Evolutionary conservation across 768 basidiomycete genomes (phyloP), one percentile per base, ranked within the genome.

Genomic region (Symmetrospora coprosmae): DNA sequence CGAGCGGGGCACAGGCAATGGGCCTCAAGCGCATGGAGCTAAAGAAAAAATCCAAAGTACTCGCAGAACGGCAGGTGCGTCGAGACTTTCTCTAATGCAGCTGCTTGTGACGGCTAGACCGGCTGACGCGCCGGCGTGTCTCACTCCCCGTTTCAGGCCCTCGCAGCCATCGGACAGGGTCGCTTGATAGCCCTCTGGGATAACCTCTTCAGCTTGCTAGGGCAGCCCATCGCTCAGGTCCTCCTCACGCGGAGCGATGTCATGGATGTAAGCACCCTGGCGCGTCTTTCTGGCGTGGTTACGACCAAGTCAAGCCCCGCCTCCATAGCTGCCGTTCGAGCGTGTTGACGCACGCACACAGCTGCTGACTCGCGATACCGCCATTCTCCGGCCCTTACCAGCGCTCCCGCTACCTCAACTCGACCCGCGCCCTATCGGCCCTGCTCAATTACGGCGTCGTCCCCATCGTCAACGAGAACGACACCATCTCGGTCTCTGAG

Each of bases 391-490:
- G n/a, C n/a, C n/a, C n/a, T n/a, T n/a, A n/a, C n/a, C 69, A 96
- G 92, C 78, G 91, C 38, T 92, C 90, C 11, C 79, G 94, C 64
- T 99, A 97, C 71, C 74, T 96, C 59, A 99, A 99, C 71, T 94
- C 92, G 0, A 87, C 89, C 59, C 96, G 94, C 68, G 97, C 94
- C 0, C 80, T 99, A 72, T 83, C 84, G 34, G 89, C 96, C 68
- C 77, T 99, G 11, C 74, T 99, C 27, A 81, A 80, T 2, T 86
- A 96, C 84, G 92, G 91, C 16, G 87, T 97, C 0, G 82, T 99
- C 1, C 94, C 94, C 2, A 96, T 99, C 64, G 90, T 99, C 55
- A 99, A 99, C 72, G 94, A 99, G 73, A 99, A 99, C 67, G 94
- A 99, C 71, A 97, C 94, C 0, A 82, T 99, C 34, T 92, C 91